A percentile compares a stretch with the other conserved stretches of the same genome.
These are phyloP conservation scores for Thraustochytrium sp. DNA, from an alignment of 352 stramenopile genomes.

Conservation along the genomic window DNA sequence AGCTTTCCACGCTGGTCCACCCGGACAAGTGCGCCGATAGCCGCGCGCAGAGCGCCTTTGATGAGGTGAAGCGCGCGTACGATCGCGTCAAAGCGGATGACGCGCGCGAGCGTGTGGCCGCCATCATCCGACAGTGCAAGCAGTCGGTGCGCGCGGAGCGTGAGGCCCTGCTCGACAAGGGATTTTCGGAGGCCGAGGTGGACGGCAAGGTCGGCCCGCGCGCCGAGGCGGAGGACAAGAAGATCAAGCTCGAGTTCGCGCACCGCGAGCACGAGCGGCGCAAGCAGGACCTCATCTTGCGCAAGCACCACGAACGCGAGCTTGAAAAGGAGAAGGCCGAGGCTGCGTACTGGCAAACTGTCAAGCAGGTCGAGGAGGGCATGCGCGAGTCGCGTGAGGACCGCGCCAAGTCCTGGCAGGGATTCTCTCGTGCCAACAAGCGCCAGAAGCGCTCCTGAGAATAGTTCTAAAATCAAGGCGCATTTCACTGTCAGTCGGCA, in stretches of 20 bases:
- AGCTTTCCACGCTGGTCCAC: conserved; percentile 17
- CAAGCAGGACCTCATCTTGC: background rate
- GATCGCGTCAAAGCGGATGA: background rate
- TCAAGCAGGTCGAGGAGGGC: conserved; percentile 13
- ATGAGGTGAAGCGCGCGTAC: background rate
- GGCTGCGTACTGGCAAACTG: conserved; percentile 20
- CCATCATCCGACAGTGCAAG: background rate
- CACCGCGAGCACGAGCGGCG: background rate
- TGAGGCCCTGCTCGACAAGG: background rate
- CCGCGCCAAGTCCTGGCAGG: conserved; percentile 19
- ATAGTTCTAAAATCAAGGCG: too few species aligned
- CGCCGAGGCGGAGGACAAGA: background rate
- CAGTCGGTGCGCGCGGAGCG: background rate
- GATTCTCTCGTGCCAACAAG: conserved; percentile 1
- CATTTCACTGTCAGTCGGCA: too few species aligned
- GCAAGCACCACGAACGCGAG: conserved; percentile 20
- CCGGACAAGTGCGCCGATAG: background rate
- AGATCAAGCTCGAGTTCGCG: conserved; percentile 10
- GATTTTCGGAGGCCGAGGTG: background rate
- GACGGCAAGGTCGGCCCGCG: background rate
- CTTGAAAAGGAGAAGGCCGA: background rate
- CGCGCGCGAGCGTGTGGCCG: background rate
- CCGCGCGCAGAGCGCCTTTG: background rate
- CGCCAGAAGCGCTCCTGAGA: too few species aligned
- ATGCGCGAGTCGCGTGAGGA: conserved; percentile 10